Conservation (phyloP, 2,329 filamentous ascomycete species). For the Westerdykella aurantiaca region DNA sequence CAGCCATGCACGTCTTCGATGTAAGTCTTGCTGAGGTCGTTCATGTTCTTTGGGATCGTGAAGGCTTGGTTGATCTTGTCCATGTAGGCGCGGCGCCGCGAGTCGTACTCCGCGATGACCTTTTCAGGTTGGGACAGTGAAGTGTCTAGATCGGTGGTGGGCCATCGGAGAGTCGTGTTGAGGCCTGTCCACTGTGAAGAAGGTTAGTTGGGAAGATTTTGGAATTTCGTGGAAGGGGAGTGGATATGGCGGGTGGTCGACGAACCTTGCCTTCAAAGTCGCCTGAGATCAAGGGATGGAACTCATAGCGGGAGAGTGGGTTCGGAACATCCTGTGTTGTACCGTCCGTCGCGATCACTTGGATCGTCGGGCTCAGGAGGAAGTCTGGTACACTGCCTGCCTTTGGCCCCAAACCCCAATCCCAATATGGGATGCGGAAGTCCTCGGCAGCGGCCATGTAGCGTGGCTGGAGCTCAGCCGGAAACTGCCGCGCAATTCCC, state of each 20-base stretch:
- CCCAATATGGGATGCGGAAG: slow-evolving; percentile 34
- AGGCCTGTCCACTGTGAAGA: slow-evolving; percentile 16
- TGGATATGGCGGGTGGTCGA: not conserved
- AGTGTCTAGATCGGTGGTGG: slow-evolving; percentile 12
- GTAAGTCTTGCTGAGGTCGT: slow-evolving; percentile 8
- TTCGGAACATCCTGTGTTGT: slow-evolving; percentile 16
- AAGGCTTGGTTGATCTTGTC: slow-evolving; percentile 14
- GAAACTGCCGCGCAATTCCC: slow-evolving; percentile 13
- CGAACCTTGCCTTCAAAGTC: slow-evolving; percentile 15
- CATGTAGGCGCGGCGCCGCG: slow-evolving; percentile 4
- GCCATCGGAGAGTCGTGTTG: slow-evolving; percentile 30
- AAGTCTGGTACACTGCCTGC: slow-evolving; percentile 20
- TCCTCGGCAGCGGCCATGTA: slow-evolving; percentile 22
- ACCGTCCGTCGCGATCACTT: slow-evolving; percentile 16
- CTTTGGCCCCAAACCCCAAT: slow-evolving; percentile 24
- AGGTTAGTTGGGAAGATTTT: not conserved
- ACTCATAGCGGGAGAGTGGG: slow-evolving; percentile 25
- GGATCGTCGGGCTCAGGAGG: slow-evolving; percentile 14
- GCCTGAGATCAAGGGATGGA: slow-evolving; percentile 17
- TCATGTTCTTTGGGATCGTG: slow-evolving; percentile 5
- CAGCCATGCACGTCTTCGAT: slow-evolving; percentile 8
- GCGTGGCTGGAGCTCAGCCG: slow-evolving; percentile 11
- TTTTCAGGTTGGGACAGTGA: slow-evolving; percentile 15
- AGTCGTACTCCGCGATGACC: slow-evolving; percentile 8
- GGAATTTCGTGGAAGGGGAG: not conserved